Evolutionary conservation across 805 yeast species (phyloP), one percentile per base, ranked within the genome.

Genomic region (Yamadazyma sp.): DNA sequence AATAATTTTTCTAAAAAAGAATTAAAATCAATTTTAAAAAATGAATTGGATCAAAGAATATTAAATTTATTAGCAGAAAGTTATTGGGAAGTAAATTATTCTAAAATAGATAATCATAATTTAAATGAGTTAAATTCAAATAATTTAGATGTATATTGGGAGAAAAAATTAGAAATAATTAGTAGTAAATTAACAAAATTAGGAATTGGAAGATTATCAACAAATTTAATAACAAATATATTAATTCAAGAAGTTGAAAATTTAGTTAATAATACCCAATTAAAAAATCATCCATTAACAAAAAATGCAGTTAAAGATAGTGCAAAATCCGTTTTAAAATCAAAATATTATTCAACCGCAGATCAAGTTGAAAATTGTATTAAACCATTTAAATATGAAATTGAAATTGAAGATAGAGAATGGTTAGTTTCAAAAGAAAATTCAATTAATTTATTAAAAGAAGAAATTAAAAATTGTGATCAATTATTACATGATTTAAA

Each of bases 301-400:
- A 79, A 78, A 47, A 76, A 78, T 27, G 81, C 86, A 3, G 88
- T 93, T 7, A 76, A 75, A 35, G 95, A 87, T 26, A 95, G 97
- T 2, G 95, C 96, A 0, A 72, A 76, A 21, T 68, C 80, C 16
- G 95, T 93, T 5, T 67, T 93, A 43, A 80, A 80, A 44, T 65
- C 84, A 18, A 78, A 91, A 45, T 93, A 75, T 55, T 86, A 80
- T 45, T 82, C 95, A 1, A 91, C 98, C 0, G 95, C 98, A 0
- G 99, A 94, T 57, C 99, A 93, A 58, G 98, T 93, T 5, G 99
- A 93, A 53, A 93, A 94, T 59, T 89, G 98, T 63, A 91, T 93
- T 52, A 93, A 93, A 57, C 99, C 99, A 2, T 93, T 83, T 66
- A 93, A 93, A 63, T 93, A 91, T 57, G 99, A 93, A 53, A 89